These are phyloP conservation scores for Rhamnella rubrinervis DNA, from an alignment of 331 rosid genomes.

Conservation along the genomic window DNA sequence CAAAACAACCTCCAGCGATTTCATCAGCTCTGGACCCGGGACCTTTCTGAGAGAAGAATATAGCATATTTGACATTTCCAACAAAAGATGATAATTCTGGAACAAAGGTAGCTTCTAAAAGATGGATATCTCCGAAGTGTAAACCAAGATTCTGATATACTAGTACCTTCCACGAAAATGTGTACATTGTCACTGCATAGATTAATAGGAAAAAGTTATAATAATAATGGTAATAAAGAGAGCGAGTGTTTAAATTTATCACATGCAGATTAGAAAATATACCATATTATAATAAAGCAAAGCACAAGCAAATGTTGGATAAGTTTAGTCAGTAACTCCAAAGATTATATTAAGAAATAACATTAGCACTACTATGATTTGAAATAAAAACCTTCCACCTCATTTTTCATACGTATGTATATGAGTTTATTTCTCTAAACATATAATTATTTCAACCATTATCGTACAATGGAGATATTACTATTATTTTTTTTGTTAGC, in stretches of 20 bases:
- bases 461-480: no score
- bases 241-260: not conserved
- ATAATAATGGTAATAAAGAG: not conserved
- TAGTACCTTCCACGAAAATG: conserved; percentile 50
- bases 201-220: conserved; percentile 1
- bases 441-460: no score
- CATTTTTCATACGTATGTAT: no score
- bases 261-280: not conserved
- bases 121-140: conserved; percentile 78
- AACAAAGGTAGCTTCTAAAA: conserved; percentile 49
- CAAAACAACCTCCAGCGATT: conserved; percentile 76
- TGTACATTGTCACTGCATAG: conserved; percentile 52
- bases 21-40: conserved; percentile 71
- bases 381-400: no score
- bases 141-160: conserved; percentile 72
- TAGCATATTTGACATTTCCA: conserved; percentile 61
- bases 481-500: no score
- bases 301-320: not conserved
- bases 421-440: no score
- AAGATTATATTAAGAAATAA: no score
- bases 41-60: conserved; percentile 71
- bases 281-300: not conserved
- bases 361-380: no score
- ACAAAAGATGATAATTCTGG: conserved; percentile 38
- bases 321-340: no score